Conservation (phyloP, 176 grass and related monocot genomes). For the Ensete ventricosum region DNA sequence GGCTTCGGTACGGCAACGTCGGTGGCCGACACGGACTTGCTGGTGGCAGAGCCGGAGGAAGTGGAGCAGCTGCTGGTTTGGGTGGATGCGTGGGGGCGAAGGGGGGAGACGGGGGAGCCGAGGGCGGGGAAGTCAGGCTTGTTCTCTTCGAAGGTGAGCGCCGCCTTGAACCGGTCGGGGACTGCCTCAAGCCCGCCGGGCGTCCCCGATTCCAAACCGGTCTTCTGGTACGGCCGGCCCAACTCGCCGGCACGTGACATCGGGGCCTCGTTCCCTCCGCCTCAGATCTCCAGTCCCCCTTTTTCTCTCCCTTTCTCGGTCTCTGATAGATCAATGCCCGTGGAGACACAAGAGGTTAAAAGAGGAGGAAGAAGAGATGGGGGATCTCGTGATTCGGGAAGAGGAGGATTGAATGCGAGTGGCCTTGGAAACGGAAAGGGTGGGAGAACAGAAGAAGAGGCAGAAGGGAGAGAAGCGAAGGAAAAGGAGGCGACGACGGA, state of each 20-base stretch:
- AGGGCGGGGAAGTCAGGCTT: conserved; percentile 14
- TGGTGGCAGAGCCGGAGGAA: not conserved
- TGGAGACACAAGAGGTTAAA: not conserved
- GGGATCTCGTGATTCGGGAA: not conserved
- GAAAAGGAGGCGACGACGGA: not conserved
- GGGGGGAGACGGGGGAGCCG: not conserved
- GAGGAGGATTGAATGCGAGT: not conserved
- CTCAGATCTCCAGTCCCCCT: not conserved
- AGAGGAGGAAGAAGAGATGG: not conserved
- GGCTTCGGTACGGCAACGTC: too few relatives aligned
- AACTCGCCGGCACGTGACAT: conserved; percentile 11
- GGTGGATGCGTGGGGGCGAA: not conserved
- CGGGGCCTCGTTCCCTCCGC: not conserved
- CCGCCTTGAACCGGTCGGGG: not conserved
- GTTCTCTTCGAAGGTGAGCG: not conserved
- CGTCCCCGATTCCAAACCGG: not conserved
- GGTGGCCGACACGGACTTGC: not conserved
- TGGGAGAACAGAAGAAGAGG: not conserved
- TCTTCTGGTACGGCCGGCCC: not conserved
- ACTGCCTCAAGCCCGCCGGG: not conserved
- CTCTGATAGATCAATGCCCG: not conserved
- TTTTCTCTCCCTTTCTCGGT: not conserved
- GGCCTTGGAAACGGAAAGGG: not conserved
- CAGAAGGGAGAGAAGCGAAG: too few relatives aligned
- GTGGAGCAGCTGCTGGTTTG: not conserved